phyloP scores from a whole-genome alignment of 495 filamentous ascomycete genomes.

The Aspergillus sclerotioniger region DNA sequence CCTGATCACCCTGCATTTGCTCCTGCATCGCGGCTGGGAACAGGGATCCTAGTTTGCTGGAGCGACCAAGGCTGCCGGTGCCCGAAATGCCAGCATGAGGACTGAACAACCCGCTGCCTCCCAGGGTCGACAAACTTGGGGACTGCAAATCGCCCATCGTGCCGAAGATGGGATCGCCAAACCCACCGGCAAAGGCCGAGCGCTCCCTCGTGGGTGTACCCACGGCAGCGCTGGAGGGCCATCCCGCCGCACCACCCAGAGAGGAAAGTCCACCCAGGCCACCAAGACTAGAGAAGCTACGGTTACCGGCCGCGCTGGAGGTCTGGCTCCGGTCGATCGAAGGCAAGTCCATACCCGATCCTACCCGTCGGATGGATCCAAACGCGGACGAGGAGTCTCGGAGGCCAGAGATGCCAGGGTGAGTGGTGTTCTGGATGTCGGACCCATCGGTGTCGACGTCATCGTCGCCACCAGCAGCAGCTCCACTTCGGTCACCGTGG shows the following conservation, averaged over 20 bases:
- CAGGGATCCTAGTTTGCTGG: conserved; percentile 80
- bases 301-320: conserved; percentile 72
- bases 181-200: conserved; percentile 60
- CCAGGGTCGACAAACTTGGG: conserved; percentile 62
- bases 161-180: conserved; percentile 72
- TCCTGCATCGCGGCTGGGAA: conserved; percentile 87
- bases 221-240: conserved; percentile 60
- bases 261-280: conserved; percentile 58
- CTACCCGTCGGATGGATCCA: conserved; percentile 46
- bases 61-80: conserved; percentile 60
- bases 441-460: conserved; percentile 61
- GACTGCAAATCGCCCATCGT: conserved; percentile 72
- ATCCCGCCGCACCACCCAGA: conserved; percentile 58
- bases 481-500: conserved; percentile 64
- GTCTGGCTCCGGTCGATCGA: conserved; percentile 81
- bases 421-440: conserved; percentile 54
- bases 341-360: conserved; percentile 60
- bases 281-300: conserved; percentile 66
- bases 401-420: conserved; percentile 56
- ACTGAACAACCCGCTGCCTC: conserved; percentile 55
- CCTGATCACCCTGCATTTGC: conserved; percentile 63
- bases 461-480: conserved; percentile 45
- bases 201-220: conserved; percentile 76
- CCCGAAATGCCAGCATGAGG: conserved; percentile 45
- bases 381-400: conserved; percentile 51